phyloP scores from a whole-genome alignment of 148 eudicot genomes.

The Amaranthus cruentus region DNA sequence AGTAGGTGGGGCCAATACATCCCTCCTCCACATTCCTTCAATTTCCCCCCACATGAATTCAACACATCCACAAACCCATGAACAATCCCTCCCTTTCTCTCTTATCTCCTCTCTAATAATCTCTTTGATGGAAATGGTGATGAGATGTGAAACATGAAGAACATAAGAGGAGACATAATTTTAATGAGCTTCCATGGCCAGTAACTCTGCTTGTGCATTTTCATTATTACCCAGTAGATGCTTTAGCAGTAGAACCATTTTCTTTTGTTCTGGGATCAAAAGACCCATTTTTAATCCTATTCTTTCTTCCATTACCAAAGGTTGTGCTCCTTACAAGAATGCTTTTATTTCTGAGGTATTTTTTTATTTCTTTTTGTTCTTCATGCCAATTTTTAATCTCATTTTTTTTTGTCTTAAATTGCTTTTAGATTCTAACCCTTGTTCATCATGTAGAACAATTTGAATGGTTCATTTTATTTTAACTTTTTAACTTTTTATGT shows the following conservation, averaged over 20 bases:
- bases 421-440: background rate
- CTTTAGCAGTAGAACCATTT: background rate
- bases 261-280: conserved; percentile 12
- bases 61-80: conserved; percentile 7
- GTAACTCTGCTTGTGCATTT: conserved; percentile 17
- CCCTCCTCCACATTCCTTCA: conserved; percentile 9
- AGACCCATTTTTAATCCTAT: conserved; percentile 12
- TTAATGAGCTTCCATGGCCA: conserved; percentile 31
- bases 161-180: conserved; percentile 5
- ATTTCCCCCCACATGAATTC: background rate
- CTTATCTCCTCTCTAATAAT: background rate
- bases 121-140: conserved; percentile 12
- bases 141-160: conserved; percentile 25
- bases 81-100: background rate
- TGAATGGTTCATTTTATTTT: background rate
- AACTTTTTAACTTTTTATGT: background rate
- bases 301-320: conserved; percentile 23
- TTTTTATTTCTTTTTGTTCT: background rate
- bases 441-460: background rate
- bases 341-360: conserved; percentile 31
- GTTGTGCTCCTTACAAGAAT: conserved; percentile 24
- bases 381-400: no score
- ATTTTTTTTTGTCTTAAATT: background rate
- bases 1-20: conserved; percentile 8
- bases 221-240: conserved; percentile 5